Conservation (phyloP, 257 asterid genomes). For the Lycium barbarum region DNA sequence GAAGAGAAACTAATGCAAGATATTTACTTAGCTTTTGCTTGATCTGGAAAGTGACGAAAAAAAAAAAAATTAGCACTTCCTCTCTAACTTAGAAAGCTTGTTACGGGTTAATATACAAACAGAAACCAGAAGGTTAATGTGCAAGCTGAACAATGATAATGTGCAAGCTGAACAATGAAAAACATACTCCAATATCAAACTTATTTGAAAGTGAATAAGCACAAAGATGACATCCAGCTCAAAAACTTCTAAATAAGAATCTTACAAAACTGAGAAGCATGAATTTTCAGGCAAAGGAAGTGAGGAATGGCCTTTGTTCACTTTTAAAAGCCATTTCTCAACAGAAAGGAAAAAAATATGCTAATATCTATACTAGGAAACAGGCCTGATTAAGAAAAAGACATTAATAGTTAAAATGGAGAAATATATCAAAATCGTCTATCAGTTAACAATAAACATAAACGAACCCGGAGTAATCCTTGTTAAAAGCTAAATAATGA, state of each 20-base stretch:
- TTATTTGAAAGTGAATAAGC: background rate
- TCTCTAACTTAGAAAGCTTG: background rate
- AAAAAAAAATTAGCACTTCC: background rate
- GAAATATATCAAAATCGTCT: background rate
- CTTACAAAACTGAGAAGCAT: background rate
- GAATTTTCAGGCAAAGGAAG: slow-evolving; percentile 4
- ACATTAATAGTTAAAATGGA: background rate
- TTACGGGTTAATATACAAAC: background rate
- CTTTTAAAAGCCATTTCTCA: background rate
- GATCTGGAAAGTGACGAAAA: background rate
- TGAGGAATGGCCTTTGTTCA: background rate
- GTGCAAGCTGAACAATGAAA: slow-evolving; percentile 11
- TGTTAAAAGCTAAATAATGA: background rate
- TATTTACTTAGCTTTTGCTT: background rate
- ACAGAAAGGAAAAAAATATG: background rate
- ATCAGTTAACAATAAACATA: background rate
- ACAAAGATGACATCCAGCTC: background rate
- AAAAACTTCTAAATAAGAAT: background rate
- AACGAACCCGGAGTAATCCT: background rate
- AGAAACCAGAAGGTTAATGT: background rate
- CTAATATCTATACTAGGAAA: background rate
- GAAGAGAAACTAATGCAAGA: slow-evolving; percentile 9
- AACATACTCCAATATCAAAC: background rate
- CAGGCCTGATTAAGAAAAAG: background rate
- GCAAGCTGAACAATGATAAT: slow-evolving; percentile 5